Evolutionary conservation across 805 yeast genomes (phyloP).

Genomic region (Zygosaccharomyces gambellarensis): DNA sequence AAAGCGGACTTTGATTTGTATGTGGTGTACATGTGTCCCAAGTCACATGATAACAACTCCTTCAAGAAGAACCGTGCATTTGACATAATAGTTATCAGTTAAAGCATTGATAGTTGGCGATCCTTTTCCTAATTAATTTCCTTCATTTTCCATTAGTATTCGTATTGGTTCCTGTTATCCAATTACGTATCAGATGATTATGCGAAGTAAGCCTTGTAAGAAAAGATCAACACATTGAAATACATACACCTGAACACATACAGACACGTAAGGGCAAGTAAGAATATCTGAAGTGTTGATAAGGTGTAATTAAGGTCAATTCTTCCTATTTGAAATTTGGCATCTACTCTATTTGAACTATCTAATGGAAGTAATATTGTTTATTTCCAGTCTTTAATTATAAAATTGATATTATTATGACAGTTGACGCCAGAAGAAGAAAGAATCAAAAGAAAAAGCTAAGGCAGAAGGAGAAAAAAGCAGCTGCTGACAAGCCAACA

Average conservation of each 20-base stretch:
- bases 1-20: background rate
- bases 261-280: background rate
- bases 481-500: constrained; percentile 18
- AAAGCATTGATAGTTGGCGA: background rate
- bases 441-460: constrained; percentile 35
- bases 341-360: background rate
- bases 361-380: background rate
- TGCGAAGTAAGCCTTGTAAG: background rate
- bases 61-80: background rate
- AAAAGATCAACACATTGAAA: constrained; percentile 4
- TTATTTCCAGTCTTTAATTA: background rate
- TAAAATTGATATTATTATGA: constrained; percentile 9
- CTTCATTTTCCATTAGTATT: background rate
- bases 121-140: background rate
- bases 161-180: background rate
- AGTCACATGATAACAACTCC: background rate
- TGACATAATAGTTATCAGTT: background rate
- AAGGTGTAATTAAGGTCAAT: background rate
- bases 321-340: background rate
- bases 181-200: constrained; percentile 1
- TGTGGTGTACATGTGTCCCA: background rate
- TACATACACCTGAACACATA: background rate
- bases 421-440: constrained; percentile 31
- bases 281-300: background rate
- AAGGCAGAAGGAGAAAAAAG: constrained; percentile 32